These are phyloP conservation scores for Luvunga scandens DNA, from an alignment of 345 rosid genomes.

Conservation along the genomic window DNA sequence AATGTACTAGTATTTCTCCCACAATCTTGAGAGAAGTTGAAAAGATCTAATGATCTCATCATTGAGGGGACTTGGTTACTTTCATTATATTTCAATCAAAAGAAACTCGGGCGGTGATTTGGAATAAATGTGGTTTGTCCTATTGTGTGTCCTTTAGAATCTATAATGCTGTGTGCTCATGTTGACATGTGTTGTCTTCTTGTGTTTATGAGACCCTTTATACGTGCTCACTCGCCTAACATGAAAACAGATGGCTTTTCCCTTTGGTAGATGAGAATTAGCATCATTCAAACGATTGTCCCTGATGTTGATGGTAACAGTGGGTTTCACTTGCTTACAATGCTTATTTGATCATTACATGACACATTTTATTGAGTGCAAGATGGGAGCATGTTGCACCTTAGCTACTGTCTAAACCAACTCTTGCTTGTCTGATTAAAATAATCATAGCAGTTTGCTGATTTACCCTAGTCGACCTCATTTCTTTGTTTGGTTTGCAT, in stretches of 20 bases:
- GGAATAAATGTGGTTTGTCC: conserved; percentile 26
- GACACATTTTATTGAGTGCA: neutral
- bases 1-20: conserved; percentile 14
- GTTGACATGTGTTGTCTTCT: conserved; percentile 33
- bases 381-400: neutral
- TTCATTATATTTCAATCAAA: conserved; percentile 6
- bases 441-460: neutral
- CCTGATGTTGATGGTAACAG: conserved; percentile 15
- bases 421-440: neutral
- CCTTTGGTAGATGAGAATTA: conserved; percentile 18
- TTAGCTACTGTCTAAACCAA: neutral
- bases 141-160: conserved; percentile 18
- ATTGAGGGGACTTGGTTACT: conserved; percentile 15
- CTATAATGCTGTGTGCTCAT: conserved; percentile 28
- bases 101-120: conserved; percentile 16
- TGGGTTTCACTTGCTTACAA: conserved; percentile 15
- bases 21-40: conserved; percentile 6
- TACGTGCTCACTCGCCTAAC: conserved; percentile 16
- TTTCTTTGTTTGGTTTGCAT: neutral
- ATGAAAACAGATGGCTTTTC: conserved; percentile 26
- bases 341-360: neutral
- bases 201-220: conserved; percentile 30
- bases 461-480: neutral
- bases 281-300: conserved; percentile 15
- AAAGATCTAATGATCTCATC: conserved; percentile 13